phyloP scores from a whole-genome alignment of 129 eudicot species.

The Flaveria linearis region DNA sequence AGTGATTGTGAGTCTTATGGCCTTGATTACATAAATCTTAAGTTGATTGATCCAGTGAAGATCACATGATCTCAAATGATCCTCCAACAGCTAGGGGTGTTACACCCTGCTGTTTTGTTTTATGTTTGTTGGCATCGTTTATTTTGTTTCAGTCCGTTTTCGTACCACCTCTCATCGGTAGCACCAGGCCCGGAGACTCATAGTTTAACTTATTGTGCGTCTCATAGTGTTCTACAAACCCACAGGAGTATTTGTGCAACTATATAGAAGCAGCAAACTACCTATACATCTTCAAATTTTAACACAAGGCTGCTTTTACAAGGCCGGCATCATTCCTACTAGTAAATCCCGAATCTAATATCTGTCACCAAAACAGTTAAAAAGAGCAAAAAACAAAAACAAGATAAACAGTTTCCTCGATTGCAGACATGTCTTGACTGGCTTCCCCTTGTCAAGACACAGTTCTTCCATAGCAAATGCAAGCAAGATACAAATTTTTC shows the following conservation, averaged over 20 bases:
- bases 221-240: neutral
- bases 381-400: neutral
- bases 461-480: slow-evolving; percentile 79
- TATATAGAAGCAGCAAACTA: slow-evolving; percentile 21
- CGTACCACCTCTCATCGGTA: neutral
- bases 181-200: neutral
- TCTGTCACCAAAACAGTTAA: slow-evolving; percentile 5
- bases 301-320: slow-evolving; percentile 19
- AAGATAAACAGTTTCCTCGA: slow-evolving; percentile 15
- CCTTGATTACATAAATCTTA: too few relatives aligned
- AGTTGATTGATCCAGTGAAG: too few relatives aligned
- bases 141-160: neutral
- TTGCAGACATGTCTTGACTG: neutral
- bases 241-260: neutral
- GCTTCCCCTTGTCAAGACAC: slow-evolving; percentile 47
- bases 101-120: neutral
- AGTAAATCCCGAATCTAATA: slow-evolving; percentile 4
- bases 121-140: too few relatives aligned
- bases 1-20: too few relatives aligned
- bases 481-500: slow-evolving; percentile 70
- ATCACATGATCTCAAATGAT: too few relatives aligned
- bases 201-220: neutral
- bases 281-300: slow-evolving; percentile 37
- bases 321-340: neutral
- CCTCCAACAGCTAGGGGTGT: neutral